These are phyloP conservation scores for Sclerotinia spermophila DNA, from an alignment of 2,329 filamentous ascomycete species.

Conservation along the genomic window DNA sequence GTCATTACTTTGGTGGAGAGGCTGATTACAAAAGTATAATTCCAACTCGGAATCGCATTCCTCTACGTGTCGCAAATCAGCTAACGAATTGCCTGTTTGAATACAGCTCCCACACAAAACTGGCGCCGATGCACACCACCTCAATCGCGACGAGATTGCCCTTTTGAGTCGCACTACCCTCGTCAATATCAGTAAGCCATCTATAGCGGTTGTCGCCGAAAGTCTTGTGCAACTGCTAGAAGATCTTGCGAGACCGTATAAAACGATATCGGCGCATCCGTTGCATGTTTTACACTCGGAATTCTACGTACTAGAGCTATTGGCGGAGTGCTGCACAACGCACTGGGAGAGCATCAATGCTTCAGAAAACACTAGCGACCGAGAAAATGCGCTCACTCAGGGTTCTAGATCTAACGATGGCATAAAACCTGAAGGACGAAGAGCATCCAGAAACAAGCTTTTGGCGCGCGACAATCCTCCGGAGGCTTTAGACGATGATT, in stretches of 20 bases:
- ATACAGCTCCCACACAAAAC: conserved; percentile 59
- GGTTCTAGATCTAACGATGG: conserved; percentile 20
- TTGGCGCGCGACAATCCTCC: conserved; percentile 28
- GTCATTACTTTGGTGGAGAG: conserved; percentile 61
- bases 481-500: conserved; percentile 44
- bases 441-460: conserved; percentile 31
- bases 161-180: conserved; percentile 59
- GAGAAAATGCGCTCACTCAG: conserved; percentile 28
- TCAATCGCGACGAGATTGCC: conserved; percentile 59
- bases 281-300: conserved; percentile 61
- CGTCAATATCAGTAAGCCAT: conserved; percentile 55
- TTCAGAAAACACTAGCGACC: conserved; percentile 25
- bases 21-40: conserved; percentile 56
- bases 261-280: conserved; percentile 50
- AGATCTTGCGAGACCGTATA: conserved; percentile 54
- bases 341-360: conserved; percentile 51
- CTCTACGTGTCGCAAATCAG: conserved; percentile 19
- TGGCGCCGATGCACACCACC: conserved; percentile 53
- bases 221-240: conserved; percentile 56
- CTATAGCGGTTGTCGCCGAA: conserved; percentile 53
- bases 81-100: conserved; percentile 19
- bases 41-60: conserved; percentile 14
- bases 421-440: conserved; percentile 25
- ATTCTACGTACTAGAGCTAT: conserved; percentile 58
- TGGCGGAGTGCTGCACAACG: conserved; percentile 61